Conservation (phyloP, 164 flowering plant genomes). For the Euptelea pleiosperma region DNA sequence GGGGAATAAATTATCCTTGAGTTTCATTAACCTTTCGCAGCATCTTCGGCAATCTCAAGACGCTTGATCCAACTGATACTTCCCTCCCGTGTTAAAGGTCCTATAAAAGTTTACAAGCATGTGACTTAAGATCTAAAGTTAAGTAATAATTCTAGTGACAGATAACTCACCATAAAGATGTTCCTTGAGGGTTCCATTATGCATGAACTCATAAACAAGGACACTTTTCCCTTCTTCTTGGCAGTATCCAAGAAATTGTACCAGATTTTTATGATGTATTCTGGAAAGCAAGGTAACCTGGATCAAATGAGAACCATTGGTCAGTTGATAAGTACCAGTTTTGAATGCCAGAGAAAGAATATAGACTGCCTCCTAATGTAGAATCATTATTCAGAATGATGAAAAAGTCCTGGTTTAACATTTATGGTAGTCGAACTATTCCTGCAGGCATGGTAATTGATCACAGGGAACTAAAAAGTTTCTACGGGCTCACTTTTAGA, state of each 20-base stretch:
- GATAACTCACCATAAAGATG: constrained; percentile 74
- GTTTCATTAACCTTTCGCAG: constrained; percentile 74
- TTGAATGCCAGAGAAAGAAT: too few relatives aligned
- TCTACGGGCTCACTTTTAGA: too few relatives aligned
- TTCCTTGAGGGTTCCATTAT: constrained; percentile 90
- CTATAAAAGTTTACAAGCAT: constrained; percentile 26
- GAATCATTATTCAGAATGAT: not conserved
- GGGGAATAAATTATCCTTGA: not conserved
- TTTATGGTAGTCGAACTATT: not conserved
- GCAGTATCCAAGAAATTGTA: constrained; percentile 87
- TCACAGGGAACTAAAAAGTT: too few relatives aligned
- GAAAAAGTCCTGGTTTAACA: not conserved
- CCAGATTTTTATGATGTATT: constrained; percentile 90
- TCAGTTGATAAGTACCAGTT: too few relatives aligned
- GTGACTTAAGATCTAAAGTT: constrained; percentile 7
- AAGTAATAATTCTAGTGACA: not conserved
- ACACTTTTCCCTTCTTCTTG: constrained; percentile 84
- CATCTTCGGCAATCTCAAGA: constrained; percentile 97
- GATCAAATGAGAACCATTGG: constrained; percentile 10
- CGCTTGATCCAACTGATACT: constrained; percentile 84
- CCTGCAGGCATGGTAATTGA: too few relatives aligned
- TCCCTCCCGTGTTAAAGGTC: constrained; percentile 50
- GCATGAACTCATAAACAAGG: constrained; percentile 94
- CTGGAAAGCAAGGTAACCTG: constrained; percentile 91
- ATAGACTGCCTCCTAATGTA: not conserved